phyloP scores from a whole-genome alignment of 805 yeast species.

The Nakazawaea wyomingensis region DNA sequence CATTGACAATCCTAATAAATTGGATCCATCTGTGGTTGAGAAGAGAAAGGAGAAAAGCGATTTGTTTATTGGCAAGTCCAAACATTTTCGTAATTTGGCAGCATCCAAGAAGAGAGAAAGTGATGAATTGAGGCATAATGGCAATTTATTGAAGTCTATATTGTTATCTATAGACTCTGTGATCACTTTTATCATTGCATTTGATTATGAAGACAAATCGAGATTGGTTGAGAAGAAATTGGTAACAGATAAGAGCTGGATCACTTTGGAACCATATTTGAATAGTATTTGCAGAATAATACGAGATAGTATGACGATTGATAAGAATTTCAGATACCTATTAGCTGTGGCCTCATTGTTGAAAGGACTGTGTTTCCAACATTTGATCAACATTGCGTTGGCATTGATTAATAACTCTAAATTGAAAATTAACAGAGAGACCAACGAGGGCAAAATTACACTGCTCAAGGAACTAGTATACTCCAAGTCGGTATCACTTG shows the following conservation, averaged over 20 bases:
- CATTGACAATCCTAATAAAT: too few species aligned
- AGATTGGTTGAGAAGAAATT: conserved; percentile 11
- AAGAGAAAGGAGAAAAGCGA: conserved; percentile 11
- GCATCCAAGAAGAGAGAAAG: conserved; percentile 11
- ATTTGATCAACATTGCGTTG: conserved; percentile 4
- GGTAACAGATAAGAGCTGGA: conserved; percentile 12
- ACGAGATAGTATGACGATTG: not conserved
- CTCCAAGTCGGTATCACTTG: not conserved
- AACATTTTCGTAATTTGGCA: conserved; percentile 12
- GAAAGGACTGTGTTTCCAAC: conserved; percentile 8
- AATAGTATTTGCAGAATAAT: conserved; percentile 5
- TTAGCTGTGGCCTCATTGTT: conserved; percentile 6
- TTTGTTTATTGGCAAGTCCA: conserved; percentile 12
- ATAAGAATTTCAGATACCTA: conserved; percentile 2
- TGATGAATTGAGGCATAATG: conserved; percentile 5
- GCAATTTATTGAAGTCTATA: not conserved
- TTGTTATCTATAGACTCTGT: conserved; percentile 6
- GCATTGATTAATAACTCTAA: conserved; percentile 3
- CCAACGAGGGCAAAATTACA: not conserved
- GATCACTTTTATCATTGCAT: conserved; percentile 11
- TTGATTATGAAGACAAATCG: conserved; percentile 14
- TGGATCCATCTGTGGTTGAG: conserved; percentile 1
- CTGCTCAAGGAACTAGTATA: conserved; percentile 4
- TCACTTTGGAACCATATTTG: conserved; percentile 10
- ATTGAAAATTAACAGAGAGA: conserved; percentile 1